Base-by-base conservation (phyloP, 169 alveolate species). In the Amoebophrya sp. region DNA sequence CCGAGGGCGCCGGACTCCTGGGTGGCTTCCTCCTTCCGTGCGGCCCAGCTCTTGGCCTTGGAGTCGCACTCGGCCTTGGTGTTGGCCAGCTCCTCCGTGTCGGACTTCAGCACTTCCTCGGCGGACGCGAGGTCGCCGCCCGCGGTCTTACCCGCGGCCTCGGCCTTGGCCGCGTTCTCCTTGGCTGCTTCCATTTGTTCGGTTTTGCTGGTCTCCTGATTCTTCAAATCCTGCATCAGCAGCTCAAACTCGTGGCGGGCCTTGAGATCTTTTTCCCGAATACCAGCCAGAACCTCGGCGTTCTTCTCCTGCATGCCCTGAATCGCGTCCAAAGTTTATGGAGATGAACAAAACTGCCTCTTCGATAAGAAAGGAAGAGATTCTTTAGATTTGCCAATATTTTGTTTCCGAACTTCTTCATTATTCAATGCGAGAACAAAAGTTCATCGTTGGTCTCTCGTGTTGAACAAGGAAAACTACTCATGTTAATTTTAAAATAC, bases 301-400 rank as follows among this genome's bases (percentile, higher is more conserved):
- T 66, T 66, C 83, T 66, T 66, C 83, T 66, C 83, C 32, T 66
- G 83, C 83, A 66, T 66, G 83, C 83, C 83, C 83, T 66, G 83
- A 25, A 66, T 66, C 38, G 83, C 83, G 35, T 66, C 83, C 29
- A n/a, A n/a, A n/a, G n/a, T n/a, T n/a, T n/a, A n/a, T n/a, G n/a
- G n/a, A n/a, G n/a, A n/a, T n/a, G n/a, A n/a, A n/a, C n/a, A n/a
- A n/a, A n/a, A n/a, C n/a, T n/a, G n/a, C n/a, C n/a, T n/a, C n/a
- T n/a, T n/a, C n/a, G n/a, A n/a, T n/a, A n/a, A n/a, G n/a, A n/a
- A n/a, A n/a, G n/a, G n/a, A n/a, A n/a, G n/a, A n/a, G n/a, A n/a
- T n/a, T n/a, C n/a, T n/a, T n/a, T n/a, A n/a, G n/a, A n/a, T n/a
- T n/a, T n/a, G n/a, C n/a, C n/a, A n/a, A n/a, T n/a, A n/a, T n/a